Percentiles rank a stretch among this genome's conserved stretches.
Evolutionary conservation across 2,329 filamentous ascomycete species (phyloP).

Genomic region (Diaporthe capsici): DNA sequence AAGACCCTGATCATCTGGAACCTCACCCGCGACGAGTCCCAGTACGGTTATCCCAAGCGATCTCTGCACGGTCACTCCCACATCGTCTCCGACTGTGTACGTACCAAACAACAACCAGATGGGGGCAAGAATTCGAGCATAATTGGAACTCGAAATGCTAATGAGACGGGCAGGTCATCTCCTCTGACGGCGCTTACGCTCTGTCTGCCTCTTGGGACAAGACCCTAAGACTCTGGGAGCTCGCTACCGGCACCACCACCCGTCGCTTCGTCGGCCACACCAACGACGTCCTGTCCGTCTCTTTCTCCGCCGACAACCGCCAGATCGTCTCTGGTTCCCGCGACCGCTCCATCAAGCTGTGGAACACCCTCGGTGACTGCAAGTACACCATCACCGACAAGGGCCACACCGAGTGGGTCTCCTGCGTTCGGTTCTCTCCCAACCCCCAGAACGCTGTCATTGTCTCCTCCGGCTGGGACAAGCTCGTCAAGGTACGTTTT

Average conservation of each 20-base stretch:
- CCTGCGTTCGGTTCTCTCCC: slow-evolving; percentile 99
- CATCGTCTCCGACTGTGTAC: slow-evolving; percentile 99
- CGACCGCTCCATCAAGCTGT: slow-evolving; percentile 99
- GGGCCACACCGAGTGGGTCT: slow-evolving; percentile 99
- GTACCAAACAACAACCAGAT: slow-evolving; percentile 55
- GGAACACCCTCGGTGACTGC: slow-evolving; percentile 99
- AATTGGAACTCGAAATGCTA: slow-evolving; percentile 50
- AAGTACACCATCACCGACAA: slow-evolving; percentile 99
- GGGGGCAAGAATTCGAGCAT: slow-evolving; percentile 25
- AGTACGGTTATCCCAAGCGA: slow-evolving; percentile 99
- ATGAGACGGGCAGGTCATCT: slow-evolving; percentile 83
- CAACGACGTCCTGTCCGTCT: slow-evolving; percentile 99
- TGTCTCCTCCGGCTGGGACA: slow-evolving; percentile 98
- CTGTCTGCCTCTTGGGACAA: slow-evolving; percentile 99
- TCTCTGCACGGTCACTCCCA: slow-evolving; percentile 99
- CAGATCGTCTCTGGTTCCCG: slow-evolving; percentile 99
- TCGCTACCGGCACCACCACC: slow-evolving; percentile 96
- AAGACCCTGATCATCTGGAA: slow-evolving; percentile 99
- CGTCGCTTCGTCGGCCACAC: slow-evolving; percentile 99
- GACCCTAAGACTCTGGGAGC: slow-evolving; percentile 99
- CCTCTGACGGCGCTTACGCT: slow-evolving; percentile 98
- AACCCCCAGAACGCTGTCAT: slow-evolving; percentile 99
- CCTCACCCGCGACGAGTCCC: slow-evolving; percentile 97
- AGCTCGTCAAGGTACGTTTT: slow-evolving; percentile 96
- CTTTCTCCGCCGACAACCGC: slow-evolving; percentile 99